Evolutionary conservation across 2,329 filamentous ascomycete genomes (phyloP).

Genomic region (Calonectria naviculata): DNA sequence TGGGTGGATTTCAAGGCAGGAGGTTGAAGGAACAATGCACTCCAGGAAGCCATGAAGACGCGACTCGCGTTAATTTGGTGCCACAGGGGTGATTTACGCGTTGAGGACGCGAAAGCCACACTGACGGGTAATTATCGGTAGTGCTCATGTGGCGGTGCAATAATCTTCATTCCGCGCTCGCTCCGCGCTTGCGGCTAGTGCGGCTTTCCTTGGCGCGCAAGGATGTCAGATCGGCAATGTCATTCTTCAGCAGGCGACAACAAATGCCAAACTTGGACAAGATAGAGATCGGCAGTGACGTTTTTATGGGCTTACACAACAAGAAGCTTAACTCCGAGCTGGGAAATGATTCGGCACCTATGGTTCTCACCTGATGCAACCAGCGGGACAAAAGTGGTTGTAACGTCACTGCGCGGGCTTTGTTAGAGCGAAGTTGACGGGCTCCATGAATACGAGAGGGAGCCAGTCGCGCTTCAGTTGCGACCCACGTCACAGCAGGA

Average conservation of each 20-base stretch:
- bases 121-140: constrained; percentile 32
- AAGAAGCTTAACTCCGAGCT: constrained; percentile 15
- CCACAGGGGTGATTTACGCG: constrained; percentile 34
- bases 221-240: constrained; percentile 27
- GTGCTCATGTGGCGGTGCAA: constrained; percentile 28
- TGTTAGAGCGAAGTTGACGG: constrained; percentile 2
- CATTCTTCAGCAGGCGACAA: constrained; percentile 26
- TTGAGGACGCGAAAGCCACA: constrained; percentile 22
- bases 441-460: constrained; percentile 31
- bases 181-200: constrained; percentile 32
- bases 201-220: constrained; percentile 26
- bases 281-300: constrained; percentile 38
- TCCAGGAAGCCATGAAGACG: constrained; percentile 35
- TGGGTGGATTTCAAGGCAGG: constrained; percentile 9
- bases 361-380: constrained; percentile 6
- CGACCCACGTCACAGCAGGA: constrained; percentile 10
- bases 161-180: neutral
- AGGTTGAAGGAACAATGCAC: constrained; percentile 29
- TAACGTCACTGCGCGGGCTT: constrained; percentile 34
- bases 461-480: constrained; percentile 29
- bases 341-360: constrained; percentile 18
- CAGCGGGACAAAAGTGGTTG: neutral
- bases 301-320: constrained; percentile 19
- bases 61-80: constrained; percentile 48
- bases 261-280: constrained; percentile 22